Evolutionary conservation across 2,329 filamentous ascomycete genomes (phyloP), one percentile per base, ranked within the genome.

Genomic region (Fonsecaea nubica): DNA sequence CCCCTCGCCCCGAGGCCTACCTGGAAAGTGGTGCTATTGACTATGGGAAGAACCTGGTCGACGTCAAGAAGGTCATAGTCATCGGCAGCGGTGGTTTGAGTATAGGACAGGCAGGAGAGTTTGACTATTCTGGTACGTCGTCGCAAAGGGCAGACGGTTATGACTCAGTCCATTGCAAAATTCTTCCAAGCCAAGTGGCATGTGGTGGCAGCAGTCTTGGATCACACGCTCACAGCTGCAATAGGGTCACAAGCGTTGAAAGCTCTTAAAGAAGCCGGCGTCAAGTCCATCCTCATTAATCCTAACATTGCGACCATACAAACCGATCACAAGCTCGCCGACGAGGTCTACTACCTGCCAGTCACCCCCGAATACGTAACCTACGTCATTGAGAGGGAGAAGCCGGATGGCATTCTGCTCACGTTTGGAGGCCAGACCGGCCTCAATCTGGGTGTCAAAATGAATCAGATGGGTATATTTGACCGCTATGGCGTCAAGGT

Each of bases 241-340:
- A 76, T 76, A 97, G 93, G 95, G 71, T 93, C 94, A 5, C 95
- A 98, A 84, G 95, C 95, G 62, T 86, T 99, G 70, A 98, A 98
- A 83, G 95, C 95, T 45, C 86, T 99, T 69, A 98, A 97, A 82
- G 94, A 98, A 82, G 94, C 93, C 70, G 92, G 92, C 68, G 92
- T 98, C 67, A 82, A 89, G 73, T 97, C 94, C 9, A 91, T 98
- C 63, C 88, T 98, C 71, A 93, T 98, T 79, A 98, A 98, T 82
- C 94, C 94, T 75, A 98, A 98, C 80, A 98, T 98, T 78, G 94
- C 94, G 67, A 98, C 95, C 65, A 98, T 98, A 76, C 94, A 98
- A 83, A 98, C 94, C 74, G 93, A 96, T 79, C 94, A 98, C 85
- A 90, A 90, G 76, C 90, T 98, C 77, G 93, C 93, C 76, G 94